Evolutionary conservation across 2,329 filamentous ascomycete genomes (phyloP), one percentile per base, ranked within the genome.

Genomic region (Aspergillus pseudoglaucus): DNA sequence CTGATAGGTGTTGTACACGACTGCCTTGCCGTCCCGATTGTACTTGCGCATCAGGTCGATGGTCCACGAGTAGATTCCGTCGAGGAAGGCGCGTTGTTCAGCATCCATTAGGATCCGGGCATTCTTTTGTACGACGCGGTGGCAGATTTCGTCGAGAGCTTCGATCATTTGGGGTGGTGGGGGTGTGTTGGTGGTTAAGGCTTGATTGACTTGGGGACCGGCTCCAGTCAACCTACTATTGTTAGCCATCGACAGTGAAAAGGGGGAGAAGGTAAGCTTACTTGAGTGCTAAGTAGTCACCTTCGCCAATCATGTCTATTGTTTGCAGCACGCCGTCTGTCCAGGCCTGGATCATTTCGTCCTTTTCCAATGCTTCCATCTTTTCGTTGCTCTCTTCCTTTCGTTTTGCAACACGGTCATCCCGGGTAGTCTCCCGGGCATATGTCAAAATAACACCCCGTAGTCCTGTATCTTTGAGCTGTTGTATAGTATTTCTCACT

Each of bases 381-480:
- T 12, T 30, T 2, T 30, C 10, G 12, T 30, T 30, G 4, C 47
- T 47, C 14, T 52, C 42, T 38, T 54, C 37, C 9, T 30, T 49
- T 39, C 57, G 47, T 42, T 20, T 12, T 20, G 17, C 17, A 10
- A 18, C 10, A 9, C 17, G n/a, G 17, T 63, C 55, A 42, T 69
- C 64, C 23, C 88, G 75, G 7, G 90, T 84, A 0, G 93, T 87
- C 66, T 95, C 90, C 53, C 80, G 81, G 5, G 88, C 89, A 57
- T 94, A 95, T 45, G 87, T 84, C 46, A 95, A 76, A 46, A 95
- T 89, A 9, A 94, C 85, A 12, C 90, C 90, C 15, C 79, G 81
- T 63, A 90, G 94, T 1, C 90, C 90, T 45, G 91, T 82, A 20
- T 75, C 68, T 65, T 88, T 87, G 30, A 94, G 74, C 3, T 76